Percentiles rank a stretch among this genome's conserved stretches.
Evolutionary conservation across 345 rosid species (phyloP).

Genomic region (Euphorbia tirucalli): DNA sequence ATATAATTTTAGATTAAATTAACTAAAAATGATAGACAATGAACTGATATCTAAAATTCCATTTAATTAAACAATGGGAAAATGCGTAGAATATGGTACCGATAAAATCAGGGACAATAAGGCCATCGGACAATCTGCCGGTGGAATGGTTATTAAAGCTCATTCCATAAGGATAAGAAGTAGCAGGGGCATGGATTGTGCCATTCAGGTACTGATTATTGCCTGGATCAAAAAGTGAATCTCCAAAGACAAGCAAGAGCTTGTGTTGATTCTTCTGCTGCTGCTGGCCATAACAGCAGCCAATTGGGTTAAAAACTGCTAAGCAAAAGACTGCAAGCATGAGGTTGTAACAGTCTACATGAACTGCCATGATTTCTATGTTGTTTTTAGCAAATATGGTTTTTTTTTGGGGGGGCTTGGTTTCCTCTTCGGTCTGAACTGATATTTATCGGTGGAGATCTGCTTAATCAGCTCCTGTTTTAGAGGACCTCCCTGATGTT

Average conservation of each 20-base stretch:
- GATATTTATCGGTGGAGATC: not conserved
- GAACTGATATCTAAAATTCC: no score
- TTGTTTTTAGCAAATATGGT: no score
- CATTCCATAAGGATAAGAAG: slow-evolving; percentile 1
- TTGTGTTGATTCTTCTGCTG: not conserved
- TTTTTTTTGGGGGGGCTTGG: no score
- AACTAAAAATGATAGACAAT: no score
- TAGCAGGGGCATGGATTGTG: not conserved
- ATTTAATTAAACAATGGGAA: no score
- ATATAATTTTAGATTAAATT: no score
- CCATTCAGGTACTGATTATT: not conserved
- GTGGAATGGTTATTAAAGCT: not conserved
- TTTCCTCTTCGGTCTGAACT: not conserved
- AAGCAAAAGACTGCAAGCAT: not conserved
- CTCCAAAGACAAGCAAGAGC: slow-evolving; percentile 1
- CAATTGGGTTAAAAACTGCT: not conserved
- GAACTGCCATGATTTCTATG: no score
- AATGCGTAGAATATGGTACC: not conserved
- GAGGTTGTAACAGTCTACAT: no score
- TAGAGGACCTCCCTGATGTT: not conserved
- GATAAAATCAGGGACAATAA: slow-evolving; percentile 7
- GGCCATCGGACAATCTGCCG: slow-evolving; percentile 3
- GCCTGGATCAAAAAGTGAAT: slow-evolving; percentile 2
- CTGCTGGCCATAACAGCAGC: not conserved
- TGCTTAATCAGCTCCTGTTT: not conserved